These are phyloP conservation scores for Phaffomyces antillensis DNA, from an alignment of 805 yeast species.

Conservation along the genomic window DNA sequence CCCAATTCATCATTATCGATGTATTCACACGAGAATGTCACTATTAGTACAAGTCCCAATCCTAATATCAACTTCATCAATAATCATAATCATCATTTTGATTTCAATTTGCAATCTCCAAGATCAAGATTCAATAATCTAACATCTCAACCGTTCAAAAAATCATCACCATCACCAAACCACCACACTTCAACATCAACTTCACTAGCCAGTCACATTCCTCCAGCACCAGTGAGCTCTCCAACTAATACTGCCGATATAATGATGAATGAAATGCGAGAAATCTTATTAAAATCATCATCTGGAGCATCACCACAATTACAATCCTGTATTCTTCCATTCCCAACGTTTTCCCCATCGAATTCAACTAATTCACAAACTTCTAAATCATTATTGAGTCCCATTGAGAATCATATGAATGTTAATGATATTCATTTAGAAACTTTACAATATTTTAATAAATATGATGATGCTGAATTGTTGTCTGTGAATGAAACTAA, in stretches of 20 bases:
- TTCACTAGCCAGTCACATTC: background rate
- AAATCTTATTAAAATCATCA: slow-evolving; percentile 5
- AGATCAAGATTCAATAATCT: background rate
- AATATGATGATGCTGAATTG: slow-evolving; percentile 17
- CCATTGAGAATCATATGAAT: slow-evolving; percentile 1
- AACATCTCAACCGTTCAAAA: background rate
- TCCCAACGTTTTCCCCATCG: background rate
- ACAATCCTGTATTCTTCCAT: slow-evolving; percentile 3
- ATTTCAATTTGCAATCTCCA: background rate
- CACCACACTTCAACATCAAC: background rate
- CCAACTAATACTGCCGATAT: background rate
- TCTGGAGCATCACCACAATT: slow-evolving; percentile 6
- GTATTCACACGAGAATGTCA: too few species aligned
- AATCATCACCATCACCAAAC: background rate
- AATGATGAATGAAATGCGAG: slow-evolving; percentile 4
- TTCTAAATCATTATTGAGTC: background rate
- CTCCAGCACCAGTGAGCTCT: background rate
- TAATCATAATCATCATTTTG: background rate
- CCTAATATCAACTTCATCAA: background rate
- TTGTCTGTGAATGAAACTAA: slow-evolving; percentile 21
- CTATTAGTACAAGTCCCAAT: background rate
- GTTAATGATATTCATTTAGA: slow-evolving; percentile 9
- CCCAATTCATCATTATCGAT: too few species aligned
- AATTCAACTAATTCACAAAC: background rate
- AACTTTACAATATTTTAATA: slow-evolving; percentile 11